These are phyloP conservation scores for Themeda triandra DNA, from an alignment of 176 grass and related monocot species.

Conservation along the genomic window DNA sequence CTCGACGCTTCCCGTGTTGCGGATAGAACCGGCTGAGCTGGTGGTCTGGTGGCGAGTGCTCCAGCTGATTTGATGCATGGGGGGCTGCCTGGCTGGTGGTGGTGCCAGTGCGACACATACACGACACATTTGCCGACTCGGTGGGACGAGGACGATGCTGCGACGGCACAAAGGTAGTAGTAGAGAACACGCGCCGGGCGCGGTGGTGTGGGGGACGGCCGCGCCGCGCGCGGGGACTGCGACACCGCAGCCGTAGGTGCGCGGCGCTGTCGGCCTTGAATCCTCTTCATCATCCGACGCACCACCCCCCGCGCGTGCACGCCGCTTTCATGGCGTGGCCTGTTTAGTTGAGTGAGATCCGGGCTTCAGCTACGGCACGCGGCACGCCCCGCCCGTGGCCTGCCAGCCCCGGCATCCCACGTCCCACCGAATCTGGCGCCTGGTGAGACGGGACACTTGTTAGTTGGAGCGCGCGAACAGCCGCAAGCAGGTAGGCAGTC, in stretches of 20 bases:
- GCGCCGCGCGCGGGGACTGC: background rate
- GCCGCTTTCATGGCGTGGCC: background rate
- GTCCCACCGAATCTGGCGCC: background rate
- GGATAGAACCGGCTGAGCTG: background rate
- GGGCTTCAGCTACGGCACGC: no score
- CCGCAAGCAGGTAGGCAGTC: no score
- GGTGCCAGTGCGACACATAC: background rate
- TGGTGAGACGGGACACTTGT: background rate
- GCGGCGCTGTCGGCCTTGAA: background rate
- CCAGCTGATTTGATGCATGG: background rate
- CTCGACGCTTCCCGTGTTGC: background rate
- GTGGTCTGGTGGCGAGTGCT: no score
- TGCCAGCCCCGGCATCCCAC: no score
- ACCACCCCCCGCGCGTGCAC: background rate
- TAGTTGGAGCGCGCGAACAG: no score
- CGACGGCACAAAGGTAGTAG: background rate
- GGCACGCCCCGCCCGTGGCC: no score
- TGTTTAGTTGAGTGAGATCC: no score
- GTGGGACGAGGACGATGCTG: background rate
- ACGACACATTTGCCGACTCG: background rate
- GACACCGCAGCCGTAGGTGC: background rate
- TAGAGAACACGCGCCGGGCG: background rate
- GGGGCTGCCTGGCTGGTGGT: background rate
- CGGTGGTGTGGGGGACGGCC: background rate
- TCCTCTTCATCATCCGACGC: background rate